Evolutionary conservation across 2,329 filamentous ascomycete species (phyloP), one percentile per base, ranked within the genome.

Genomic region (Polytolypa hystricis): DNA sequence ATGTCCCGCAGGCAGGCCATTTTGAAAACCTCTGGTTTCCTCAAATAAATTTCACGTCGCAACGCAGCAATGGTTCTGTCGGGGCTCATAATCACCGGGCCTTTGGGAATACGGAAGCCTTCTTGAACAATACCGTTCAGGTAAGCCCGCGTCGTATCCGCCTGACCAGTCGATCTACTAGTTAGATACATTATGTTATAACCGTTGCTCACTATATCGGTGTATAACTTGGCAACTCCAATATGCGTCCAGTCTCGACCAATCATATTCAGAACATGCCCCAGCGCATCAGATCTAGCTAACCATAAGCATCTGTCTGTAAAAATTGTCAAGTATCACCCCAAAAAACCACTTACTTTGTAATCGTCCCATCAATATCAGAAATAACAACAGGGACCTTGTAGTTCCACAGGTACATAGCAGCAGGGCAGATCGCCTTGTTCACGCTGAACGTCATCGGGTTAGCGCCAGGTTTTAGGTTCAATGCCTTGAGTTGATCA

Each of bases 131-230:
- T 85, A 17, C 87, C 86, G 41, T 87, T 81, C 3, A 98, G 70
- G 56, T 98, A 98, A 0, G 84, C 75, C 40, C 91, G 71, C 1
- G 91, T 98, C 0, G 70, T 86, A 59, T 98, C 91, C 11, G 91
- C 84, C 60, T 93, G 87, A 0, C 91, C 93, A 30, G 96, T 87
- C 10, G 84, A 91, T 35, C 91, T 79, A 56, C 84, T 93, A 0
- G 91, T 98, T 30, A 98, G 72, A 56, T 98, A 98, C 74, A 98
- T 86, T 54, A 98, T 93, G 58, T 98, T 96, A 69, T 96, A 98
- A 5, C 91, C 91, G 52, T 98, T 98, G 50, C 81, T 79, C 1
- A 79, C 78, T 48, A 98, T 98, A 49, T 98, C 93, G 33, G 83
- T 91, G 62, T 96, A 98, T 6, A 98, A 71, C 64, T 98, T 98